Evolutionary conservation across 495 filamentous ascomycete genomes (phyloP).

Genomic region (Penicillium malachiteum): DNA sequence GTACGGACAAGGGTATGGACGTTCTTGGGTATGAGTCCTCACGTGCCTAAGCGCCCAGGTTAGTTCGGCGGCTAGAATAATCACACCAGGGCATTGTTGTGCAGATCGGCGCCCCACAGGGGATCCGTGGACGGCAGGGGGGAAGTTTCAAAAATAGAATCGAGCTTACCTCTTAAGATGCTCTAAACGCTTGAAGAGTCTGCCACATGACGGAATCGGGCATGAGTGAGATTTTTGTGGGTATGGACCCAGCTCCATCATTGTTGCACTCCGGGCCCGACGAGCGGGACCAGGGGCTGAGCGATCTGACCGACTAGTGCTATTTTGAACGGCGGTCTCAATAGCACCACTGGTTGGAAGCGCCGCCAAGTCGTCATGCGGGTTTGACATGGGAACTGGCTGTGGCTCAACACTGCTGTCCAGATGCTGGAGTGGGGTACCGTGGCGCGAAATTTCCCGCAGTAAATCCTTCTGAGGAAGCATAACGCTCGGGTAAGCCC

Average conservation of each 20-base stretch:
- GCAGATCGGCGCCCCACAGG: constrained; percentile 22
- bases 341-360: constrained; percentile 63
- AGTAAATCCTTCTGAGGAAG: constrained; percentile 77
- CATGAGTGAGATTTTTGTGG: constrained; percentile 97
- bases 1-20: constrained; percentile 93
- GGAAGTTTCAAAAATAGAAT: constrained; percentile 22
- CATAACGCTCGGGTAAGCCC: constrained; percentile 62
- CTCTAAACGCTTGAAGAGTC: constrained; percentile 97
- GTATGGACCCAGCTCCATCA: constrained; percentile 95
- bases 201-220: constrained; percentile 96
- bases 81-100: constrained; percentile 14
- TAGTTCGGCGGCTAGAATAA: constrained; percentile 56
- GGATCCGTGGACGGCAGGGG: background rate
- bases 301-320: constrained; percentile 61
- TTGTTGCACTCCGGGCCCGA: constrained; percentile 89
- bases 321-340: constrained; percentile 57
- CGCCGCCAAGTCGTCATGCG: constrained; percentile 64
- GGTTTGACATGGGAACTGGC: constrained; percentile 57
- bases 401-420: constrained; percentile 72
- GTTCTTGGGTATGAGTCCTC: constrained; percentile 97
- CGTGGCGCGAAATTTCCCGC: constrained; percentile 80
- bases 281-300: constrained; percentile 71
- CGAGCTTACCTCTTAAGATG: constrained; percentile 92
- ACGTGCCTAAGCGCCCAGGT: constrained; percentile 75
- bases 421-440: constrained; percentile 78